phyloP scores from a whole-genome alignment of 2,329 filamentous ascomycete species.

The Alternaria postmessia region DNA sequence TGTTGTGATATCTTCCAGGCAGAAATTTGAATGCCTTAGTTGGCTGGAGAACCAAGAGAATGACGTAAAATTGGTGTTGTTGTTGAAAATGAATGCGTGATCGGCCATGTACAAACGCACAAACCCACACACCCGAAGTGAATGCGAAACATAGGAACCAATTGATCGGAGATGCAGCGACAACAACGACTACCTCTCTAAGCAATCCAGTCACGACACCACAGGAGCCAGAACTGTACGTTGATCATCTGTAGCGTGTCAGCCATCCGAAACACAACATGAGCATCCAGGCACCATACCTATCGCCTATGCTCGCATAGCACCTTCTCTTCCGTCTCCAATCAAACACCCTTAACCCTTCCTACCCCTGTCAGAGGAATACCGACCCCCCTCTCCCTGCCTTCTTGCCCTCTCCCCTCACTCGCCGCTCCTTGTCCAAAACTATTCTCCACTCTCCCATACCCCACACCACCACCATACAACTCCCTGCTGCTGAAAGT shows the following conservation, averaged over 20 bases:
- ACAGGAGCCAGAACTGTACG: not conserved
- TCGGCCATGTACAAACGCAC: not conserved
- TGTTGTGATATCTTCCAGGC: not conserved
- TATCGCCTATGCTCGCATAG: not conserved
- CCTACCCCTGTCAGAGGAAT: constrained; percentile 26
- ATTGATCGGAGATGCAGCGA: not conserved
- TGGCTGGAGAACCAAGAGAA: not conserved
- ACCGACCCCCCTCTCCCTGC: constrained; percentile 11
- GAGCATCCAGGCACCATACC: not conserved
- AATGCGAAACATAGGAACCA: not conserved
- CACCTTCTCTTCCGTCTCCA: not conserved
- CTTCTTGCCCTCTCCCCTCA: not conserved
- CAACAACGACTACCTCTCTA: not conserved
- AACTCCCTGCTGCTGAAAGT: constrained; percentile 13
- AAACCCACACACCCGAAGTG: not conserved
- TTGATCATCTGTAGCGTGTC: not conserved
- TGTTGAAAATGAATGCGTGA: not conserved
- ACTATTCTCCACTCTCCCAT: constrained; percentile 9
- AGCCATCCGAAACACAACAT: not conserved
- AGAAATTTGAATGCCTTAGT: not conserved
- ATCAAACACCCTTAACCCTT: constrained; percentile 25
- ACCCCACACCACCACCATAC: constrained; percentile 19
- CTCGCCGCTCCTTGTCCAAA: not conserved
- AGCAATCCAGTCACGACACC: not conserved
- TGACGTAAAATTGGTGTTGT: not conserved